Conservation (phyloP, 2,329 filamentous ascomycete genomes). For the Arthrobotrys musiformis region DNA sequence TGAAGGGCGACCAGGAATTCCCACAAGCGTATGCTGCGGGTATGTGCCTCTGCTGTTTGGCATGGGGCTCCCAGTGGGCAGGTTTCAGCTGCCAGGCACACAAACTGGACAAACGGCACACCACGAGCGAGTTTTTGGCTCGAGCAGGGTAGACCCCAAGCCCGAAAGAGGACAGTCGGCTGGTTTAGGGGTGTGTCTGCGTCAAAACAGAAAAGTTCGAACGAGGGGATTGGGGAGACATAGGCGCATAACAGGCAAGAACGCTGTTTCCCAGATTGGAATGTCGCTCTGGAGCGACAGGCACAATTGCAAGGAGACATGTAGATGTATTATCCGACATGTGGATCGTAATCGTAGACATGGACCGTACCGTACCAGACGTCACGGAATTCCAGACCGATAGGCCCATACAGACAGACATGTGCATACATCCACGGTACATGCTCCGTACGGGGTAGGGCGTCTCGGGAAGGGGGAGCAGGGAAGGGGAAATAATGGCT, state of each 20-base stretch:
- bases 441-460: no score
- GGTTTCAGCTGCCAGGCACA: conserved; percentile 52
- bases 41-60: conserved; percentile 37
- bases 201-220: neutral
- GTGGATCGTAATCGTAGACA: neutral
- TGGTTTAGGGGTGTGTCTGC: neutral
- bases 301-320: neutral
- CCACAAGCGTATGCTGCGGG: conserved; percentile 4
- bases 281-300: no score
- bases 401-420: neutral
- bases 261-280: conserved; percentile 34
- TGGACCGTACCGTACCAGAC: conserved; percentile 7
- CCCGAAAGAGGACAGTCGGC: neutral
- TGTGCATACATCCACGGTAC: no score
- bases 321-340: neutral
- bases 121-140: conserved; percentile 7
- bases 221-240: no score
- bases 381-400: conserved; percentile 14
- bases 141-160: neutral
- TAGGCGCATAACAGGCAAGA: conserved; percentile 35
- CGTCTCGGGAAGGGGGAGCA: neutral
- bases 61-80: conserved; percentile 42
- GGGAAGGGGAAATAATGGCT: neutral
- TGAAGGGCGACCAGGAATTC: conserved; percentile 24
- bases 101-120: conserved; percentile 16